Percentiles rank a stretch among this genome's conserved stretches.
Evolutionary conservation across 768 basidiomycete species (phyloP).

Genomic region (Lactarius evosmus): DNA sequence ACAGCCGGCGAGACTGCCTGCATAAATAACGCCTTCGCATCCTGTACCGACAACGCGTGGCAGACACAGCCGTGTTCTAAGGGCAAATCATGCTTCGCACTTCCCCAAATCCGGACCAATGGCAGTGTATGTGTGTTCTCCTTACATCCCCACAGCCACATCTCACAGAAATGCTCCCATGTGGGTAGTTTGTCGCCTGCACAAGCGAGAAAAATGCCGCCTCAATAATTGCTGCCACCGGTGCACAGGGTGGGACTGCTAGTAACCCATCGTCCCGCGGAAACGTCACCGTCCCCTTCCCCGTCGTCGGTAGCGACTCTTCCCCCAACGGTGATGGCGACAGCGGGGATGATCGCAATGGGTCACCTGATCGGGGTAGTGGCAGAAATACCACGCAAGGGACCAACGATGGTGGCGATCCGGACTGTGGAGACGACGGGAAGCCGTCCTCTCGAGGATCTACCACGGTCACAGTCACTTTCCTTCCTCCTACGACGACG

Average conservation of each 20-base stretch:
- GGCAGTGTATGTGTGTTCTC: constrained; percentile 44
- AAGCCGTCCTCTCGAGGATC: constrained; percentile 32
- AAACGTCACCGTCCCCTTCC: constrained; percentile 28
- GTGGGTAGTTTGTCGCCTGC: constrained; percentile 46
- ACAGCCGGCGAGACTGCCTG: constrained; percentile 48
- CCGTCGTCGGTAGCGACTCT: constrained; percentile 19
- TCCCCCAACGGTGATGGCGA: neutral
- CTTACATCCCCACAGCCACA: neutral
- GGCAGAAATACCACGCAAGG: constrained; percentile 10
- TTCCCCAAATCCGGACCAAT: constrained; percentile 42
- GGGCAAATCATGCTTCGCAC: constrained; percentile 47
- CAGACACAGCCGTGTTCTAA: constrained; percentile 38
- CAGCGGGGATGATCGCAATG: constrained; percentile 2
- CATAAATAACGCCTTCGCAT: constrained; percentile 39
- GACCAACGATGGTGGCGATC: constrained; percentile 7
- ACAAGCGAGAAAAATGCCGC: constrained; percentile 48
- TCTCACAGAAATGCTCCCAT: neutral
- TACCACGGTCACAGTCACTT: constrained; percentile 31
- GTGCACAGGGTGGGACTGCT: constrained; percentile 43
- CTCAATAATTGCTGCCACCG: constrained; percentile 45
- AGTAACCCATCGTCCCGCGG: constrained; percentile 31
- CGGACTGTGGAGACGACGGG: constrained; percentile 4
- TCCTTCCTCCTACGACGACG: constrained; percentile 38
- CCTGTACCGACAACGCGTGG: constrained; percentile 45
- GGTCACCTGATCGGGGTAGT: neutral